A percentile compares a stretch with the other conserved stretches of the same genome.
Evolutionary conservation across 2,329 filamentous ascomycete genomes (phyloP).

Genomic region (Colletotrichum karsti): DNA sequence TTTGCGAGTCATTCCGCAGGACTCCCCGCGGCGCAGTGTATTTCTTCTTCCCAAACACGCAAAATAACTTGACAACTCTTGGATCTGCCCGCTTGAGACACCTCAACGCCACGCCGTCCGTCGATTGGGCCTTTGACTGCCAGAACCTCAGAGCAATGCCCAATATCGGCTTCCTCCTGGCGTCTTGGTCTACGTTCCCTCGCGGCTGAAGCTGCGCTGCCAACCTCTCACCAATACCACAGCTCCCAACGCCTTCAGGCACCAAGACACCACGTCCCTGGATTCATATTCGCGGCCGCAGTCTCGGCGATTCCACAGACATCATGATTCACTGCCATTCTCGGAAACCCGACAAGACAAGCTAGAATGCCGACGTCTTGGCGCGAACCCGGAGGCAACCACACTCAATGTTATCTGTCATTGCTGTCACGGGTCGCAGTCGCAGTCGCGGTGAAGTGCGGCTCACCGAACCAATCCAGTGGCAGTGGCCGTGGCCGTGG

Average conservation of each 20-base stretch:
- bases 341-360: slow-evolving; percentile 7
- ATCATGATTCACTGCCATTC: slow-evolving; percentile 9
- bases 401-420: background rate
- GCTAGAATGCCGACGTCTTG: background rate
- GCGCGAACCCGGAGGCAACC: background rate
- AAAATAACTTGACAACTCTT: background rate
- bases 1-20: slow-evolving; percentile 14
- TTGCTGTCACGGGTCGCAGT: too few relatives aligned
- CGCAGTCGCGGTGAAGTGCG: slow-evolving; percentile 11
- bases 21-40: background rate
- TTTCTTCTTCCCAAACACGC: slow-evolving; percentile 12
- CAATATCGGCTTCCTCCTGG: background rate
- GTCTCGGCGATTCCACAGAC: background rate
- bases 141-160: background rate
- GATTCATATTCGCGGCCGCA: background rate
- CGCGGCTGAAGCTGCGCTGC: background rate
- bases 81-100: slow-evolving; percentile 6
- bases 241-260: slow-evolving; percentile 5
- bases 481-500: too few relatives aligned
- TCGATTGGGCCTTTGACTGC: slow-evolving; percentile 13
- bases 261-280: slow-evolving; percentile 13
- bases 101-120: slow-evolving; percentile 8
- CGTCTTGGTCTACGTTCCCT: background rate
- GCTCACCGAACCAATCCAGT: slow-evolving; percentile 21
- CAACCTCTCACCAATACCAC: background rate